Base-by-base conservation (phyloP, 768 basidiomycete genomes). In the Paxillus rubicundulus region DNA sequence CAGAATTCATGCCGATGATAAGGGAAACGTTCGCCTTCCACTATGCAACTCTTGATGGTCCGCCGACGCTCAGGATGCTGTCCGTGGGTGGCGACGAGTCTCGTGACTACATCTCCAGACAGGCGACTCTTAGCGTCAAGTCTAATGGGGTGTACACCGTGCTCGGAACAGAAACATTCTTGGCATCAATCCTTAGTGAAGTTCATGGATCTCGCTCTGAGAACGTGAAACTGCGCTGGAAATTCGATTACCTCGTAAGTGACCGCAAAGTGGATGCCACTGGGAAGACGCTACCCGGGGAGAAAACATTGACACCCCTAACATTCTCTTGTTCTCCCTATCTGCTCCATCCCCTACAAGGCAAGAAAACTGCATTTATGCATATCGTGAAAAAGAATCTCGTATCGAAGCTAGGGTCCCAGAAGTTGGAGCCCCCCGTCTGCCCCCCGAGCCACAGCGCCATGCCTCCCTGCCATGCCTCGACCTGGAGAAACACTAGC, bases 181-280 rank as follows among this genome's bases (percentile, higher is more conserved):
- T 50, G 21, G 42, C 57, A 36, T 40, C 60, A 36, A 57, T 60
- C 10, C 54, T 53, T 9, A 61, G 53, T 33, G 61, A 67, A 27
- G 47, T 42, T 8, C 54, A 44, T 7, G 67, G 56, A 9, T 34
- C 32, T 32, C 58, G 60, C 20, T 49, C 45, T 45, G 69, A 68
- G 4, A 66, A 70, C 28, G 64, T 65, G 18, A 81, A 77, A 51
- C 70, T 89, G 16, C 71, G 72, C 20, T 93, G 92, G 92, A 81
- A 81, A 50, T 86, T 94, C 56, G 86, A 89, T 50, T 94, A 94
- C 64, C 62, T 84, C 30, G 86, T 94, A 9, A 79, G 81, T 37
- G 83, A 89, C 56, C 75, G 82, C 30, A 68, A 73, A 48, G 69
- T 70, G 20, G 75, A 80, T 20, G 65, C 65, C 7, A 72, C 75